Evolutionary conservation across 495 filamentous ascomycete genomes (phyloP), one percentile per base, ranked within the genome.

Genomic region (Talaromyces liani): DNA sequence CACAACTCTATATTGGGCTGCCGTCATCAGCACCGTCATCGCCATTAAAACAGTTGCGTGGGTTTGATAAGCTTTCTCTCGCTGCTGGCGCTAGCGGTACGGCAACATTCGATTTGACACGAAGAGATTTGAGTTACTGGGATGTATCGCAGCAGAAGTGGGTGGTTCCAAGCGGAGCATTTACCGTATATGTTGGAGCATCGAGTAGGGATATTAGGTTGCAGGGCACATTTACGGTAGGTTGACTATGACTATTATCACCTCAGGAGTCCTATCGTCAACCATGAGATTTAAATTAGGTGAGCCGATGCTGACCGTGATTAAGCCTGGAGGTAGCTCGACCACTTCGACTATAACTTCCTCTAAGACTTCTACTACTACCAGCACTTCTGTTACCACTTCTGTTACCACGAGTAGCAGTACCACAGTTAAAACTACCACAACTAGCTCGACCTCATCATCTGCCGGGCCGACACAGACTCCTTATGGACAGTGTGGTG

Each of bases 61-160:
- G 87, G 8, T 91, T 91, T 67, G 77, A 81, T 47, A 89, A 88
- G 71, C 72, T 82, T 3, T 54, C n/a, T 0, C 61, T 88, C 10
- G 65, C 72, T 31, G 71, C 77, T 1, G 77, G 76, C 0, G 65
- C 73, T 53, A 74, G 72, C 41, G 66, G 68, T 31, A 77, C 65
- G n/a, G 79, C 88, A 3, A 69, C 67, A 4, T 85, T 91, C 65
- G 70, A 75, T 53, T 66, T 91, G 25, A 85, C 79, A 22, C 77
- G 87, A 62, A 78, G 85, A 49, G 88, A 91, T 69, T 55, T 91
- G 63, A 87, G 83, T 63, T 83, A 85, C 31, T 91, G 88, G 88
- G 81, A 88, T 74, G 77, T 80, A 1, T 72, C 67, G 20, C 71
- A 68, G 39, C 87, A 91, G 75, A 77, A 80, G 29, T 91, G 87